Percentiles rank a stretch among this genome's conserved stretches.
Conservation (phyloP, 257 asterid species). For the Solanum appendiculatum region DNA sequence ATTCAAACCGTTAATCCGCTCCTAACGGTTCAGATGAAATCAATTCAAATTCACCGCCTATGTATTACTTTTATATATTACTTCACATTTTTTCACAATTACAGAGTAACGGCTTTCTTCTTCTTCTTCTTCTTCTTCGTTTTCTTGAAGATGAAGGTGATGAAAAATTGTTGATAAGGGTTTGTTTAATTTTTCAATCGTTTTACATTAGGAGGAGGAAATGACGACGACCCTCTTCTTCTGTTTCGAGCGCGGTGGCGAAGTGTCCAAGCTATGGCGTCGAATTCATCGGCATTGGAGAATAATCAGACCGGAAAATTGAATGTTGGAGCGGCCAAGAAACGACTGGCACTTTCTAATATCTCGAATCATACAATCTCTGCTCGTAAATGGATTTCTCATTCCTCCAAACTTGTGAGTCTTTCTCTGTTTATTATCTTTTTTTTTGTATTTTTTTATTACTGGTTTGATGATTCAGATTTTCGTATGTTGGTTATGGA, state of each 20-base stretch:
- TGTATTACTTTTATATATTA: conserved; percentile 5
- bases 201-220: neutral
- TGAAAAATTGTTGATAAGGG: neutral
- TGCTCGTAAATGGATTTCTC: conserved; percentile 24
- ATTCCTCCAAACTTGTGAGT: conserved; percentile 3
- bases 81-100: neutral
- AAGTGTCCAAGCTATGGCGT: conserved; percentile 43
- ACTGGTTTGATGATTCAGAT: neutral
- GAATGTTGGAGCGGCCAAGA: conserved; percentile 34
- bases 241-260: conserved; percentile 62
- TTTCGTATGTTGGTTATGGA: neutral
- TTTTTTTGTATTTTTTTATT: neutral
- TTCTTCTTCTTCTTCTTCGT: no score
- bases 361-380: conserved; percentile 57
- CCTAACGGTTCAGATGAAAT: conserved; percentile 39
- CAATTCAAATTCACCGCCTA: conserved; percentile 30
- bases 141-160: neutral
- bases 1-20: conserved; percentile 40
- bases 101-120: neutral
- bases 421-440: neutral
- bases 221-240: conserved; percentile 20
- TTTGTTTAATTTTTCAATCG: no score
- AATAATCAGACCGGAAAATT: conserved; percentile 24
- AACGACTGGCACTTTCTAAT: conserved; percentile 66
- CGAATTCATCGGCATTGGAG: neutral